Base-by-base conservation (phyloP, 2,329 filamentous ascomycete genomes). In the Coccinonectria pachysandricola region DNA sequence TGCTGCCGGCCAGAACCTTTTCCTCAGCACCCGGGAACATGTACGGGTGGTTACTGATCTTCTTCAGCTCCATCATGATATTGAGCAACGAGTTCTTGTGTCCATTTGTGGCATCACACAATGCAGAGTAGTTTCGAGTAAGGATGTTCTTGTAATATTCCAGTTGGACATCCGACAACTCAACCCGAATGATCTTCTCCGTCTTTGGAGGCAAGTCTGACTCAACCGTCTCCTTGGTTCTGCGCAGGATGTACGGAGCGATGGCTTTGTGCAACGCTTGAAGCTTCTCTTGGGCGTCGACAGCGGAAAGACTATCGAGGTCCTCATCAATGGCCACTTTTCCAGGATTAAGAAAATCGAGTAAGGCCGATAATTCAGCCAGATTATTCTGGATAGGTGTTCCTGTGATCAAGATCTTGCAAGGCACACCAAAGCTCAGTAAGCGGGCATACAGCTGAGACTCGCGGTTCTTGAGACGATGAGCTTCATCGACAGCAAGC, bases 11-110 rank as follows among this genome's bases (percentile, higher is more conserved):
- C 26, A 96, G 59, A 8, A 96, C 83, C 41, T 81, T 83, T 31
- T 93, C 83, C 51, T 98, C 91, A 3, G 86, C 88, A 36, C 86
- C 87, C 3, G 83, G 80, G 44, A 98, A 96, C 79, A 98, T 92
- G 60, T 95, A 93, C 1, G 91, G 88, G 50, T 98, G 91, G 48
- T 98, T 98, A 60, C 88, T 96, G 52, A 91, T 86, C 57, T 98
- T 98, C 64, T 98, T 98, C 47, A 98, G 58, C 55, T 98, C 91
- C 91, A 98, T 98, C 75, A 98, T 95, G 52, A 98, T 91, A 56
- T 98, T 98, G 37, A 98, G 64, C 9, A 98, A 62, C 0, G 88
- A 96, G 41, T 93, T 88, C 56, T 94, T 96, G 53, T 92, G 84
- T 5, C 88, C 91, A 34, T 75, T 84, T 22, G 79, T 78, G 23